Percentiles rank a stretch among this genome's conserved stretches.
Evolutionary conservation across 148 eudicot genomes (phyloP).

Genomic region (Heliamphora exappendiculata): DNA sequence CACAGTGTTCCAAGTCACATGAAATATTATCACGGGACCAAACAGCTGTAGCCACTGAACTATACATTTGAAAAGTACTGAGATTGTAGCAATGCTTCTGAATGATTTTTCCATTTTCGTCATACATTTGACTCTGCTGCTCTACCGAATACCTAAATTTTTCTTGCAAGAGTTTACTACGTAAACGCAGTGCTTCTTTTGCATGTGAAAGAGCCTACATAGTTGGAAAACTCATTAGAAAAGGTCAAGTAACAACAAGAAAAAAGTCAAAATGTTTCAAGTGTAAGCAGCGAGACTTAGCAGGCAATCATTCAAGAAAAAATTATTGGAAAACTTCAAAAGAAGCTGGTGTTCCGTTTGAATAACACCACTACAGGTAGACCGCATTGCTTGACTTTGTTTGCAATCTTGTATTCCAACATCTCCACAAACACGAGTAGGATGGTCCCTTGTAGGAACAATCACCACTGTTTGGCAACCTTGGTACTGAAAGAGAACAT

Average conservation of each 20-base stretch:
- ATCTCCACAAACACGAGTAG: too few species aligned
- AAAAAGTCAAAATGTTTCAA: background rate
- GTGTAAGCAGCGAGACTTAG: background rate
- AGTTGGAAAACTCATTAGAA: slow-evolving; percentile 6
- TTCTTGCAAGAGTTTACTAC: slow-evolving; percentile 60
- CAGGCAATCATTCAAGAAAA: background rate
- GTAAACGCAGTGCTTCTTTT: slow-evolving; percentile 71
- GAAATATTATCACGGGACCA: slow-evolving; percentile 30
- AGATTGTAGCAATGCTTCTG: slow-evolving; percentile 36
- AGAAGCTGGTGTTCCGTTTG: too few species aligned
- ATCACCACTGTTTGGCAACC: too few species aligned
- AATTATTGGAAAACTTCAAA: background rate
- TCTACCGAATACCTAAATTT: slow-evolving; percentile 49
- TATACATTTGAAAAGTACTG: slow-evolving; percentile 31
- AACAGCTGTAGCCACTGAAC: slow-evolving; percentile 34
- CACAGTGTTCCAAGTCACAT: slow-evolving; percentile 35
- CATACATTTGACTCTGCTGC: slow-evolving; percentile 27
- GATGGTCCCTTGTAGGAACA: too few species aligned
- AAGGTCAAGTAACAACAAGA: background rate
- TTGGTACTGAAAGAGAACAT: too few species aligned
- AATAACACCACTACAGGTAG: too few species aligned
- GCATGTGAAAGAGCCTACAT: slow-evolving; percentile 72
- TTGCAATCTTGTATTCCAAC: too few species aligned
- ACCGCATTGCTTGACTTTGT: too few species aligned
- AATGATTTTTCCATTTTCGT: slow-evolving; percentile 31